Evolutionary conservation across 352 stramenopile genomes (phyloP), one percentile per base, ranked within the genome.

Genomic region (Phytophthora sansomeana): DNA sequence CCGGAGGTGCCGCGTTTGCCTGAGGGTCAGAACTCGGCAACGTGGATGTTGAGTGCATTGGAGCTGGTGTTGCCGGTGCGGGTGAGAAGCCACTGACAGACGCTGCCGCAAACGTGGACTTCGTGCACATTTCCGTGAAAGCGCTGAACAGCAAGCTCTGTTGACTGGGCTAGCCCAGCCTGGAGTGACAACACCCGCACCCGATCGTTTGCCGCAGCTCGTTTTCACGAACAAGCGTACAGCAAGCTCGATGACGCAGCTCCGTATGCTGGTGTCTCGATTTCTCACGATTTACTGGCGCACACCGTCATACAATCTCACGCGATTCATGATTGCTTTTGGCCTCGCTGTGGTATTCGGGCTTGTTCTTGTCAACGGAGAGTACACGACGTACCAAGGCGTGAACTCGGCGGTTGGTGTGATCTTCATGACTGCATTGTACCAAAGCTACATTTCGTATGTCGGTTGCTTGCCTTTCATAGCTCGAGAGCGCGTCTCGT

Each of bases 31-130:
- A 72, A 72, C 19, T 87, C 89, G 16, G 85, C 85, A 17, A 92
- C 87, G 36, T 96, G 85, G 85, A 93, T 96, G 84, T 64, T 96
- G 75, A 83, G 14, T 70, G 64, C 17, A 80, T 81, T 21, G 72
- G 74, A 13, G 76, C 72, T 9, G 82, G 74, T 4, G 63, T 69
- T 13, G 49, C 21, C 3, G 21, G 21, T 24, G 21, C 21, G 21
- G 21, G 21, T 24, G 21, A 62, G 41, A 62, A 24, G 21, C 21
- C 21, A 3, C 1, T 24, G 21, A 24, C 21, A 3, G 21, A 24
- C 21, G 21, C 21, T 24, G 49, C 32, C 13, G 26, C 29, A 4
- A 54, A 52, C 10, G 39, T 65, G 5, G 46, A 77, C 5, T 75
- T 70, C 32, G 62, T 78, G 10, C 42, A 53, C 43, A 58, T 11